Base-by-base conservation (phyloP, 2,329 filamentous ascomycete species). In the Calonectria crousiana region DNA sequence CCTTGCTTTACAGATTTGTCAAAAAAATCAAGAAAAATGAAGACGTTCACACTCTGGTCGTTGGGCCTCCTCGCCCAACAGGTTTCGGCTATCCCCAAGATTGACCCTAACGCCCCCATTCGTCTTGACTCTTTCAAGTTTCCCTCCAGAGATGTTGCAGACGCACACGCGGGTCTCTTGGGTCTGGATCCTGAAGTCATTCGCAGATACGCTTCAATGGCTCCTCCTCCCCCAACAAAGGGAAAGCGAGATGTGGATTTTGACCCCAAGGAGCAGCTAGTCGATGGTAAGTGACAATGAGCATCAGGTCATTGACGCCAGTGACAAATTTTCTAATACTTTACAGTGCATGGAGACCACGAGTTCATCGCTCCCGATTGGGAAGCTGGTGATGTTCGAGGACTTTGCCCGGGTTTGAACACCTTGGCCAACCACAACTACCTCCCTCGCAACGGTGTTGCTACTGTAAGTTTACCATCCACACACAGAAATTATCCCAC, bases 361-460 rank as follows among this genome's bases (percentile, higher is more conserved):
- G 56, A 62, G 34, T 62, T 62, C 36, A 62, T 62, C 26, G 56
- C 56, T 11, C 56, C 56, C 14, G 56, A 62, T 16, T 62, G 64
- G 58, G 76, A 78, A 0, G 73, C 60, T 38, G 76, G 76, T 10
- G 76, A 78, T 2, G 34, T 78, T 38, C 73, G 76, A 23, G 76
- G 76, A 28, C 76, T 78, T 41, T 78, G 76, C 68, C 76, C 76
- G 13, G 76, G 76, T 6, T 18, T 78, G 16, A 78, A 78, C 32
- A 78, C 76, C 2, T 65, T 78, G 4, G 76, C 76, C 3, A 78
- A 78, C 70, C 76, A 78, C 65, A 70, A 76, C 14, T 78, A 78
- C 18, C 83, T 69, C 78, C 75, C 77, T 10, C 78, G 75, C 1
- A 76, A 79, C 44, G 79, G 78, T 44, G 77, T 79, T 16, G 76